Evolutionary conservation across 768 basidiomycete genomes (phyloP).

Genomic region (Naematelia encephala): DNA sequence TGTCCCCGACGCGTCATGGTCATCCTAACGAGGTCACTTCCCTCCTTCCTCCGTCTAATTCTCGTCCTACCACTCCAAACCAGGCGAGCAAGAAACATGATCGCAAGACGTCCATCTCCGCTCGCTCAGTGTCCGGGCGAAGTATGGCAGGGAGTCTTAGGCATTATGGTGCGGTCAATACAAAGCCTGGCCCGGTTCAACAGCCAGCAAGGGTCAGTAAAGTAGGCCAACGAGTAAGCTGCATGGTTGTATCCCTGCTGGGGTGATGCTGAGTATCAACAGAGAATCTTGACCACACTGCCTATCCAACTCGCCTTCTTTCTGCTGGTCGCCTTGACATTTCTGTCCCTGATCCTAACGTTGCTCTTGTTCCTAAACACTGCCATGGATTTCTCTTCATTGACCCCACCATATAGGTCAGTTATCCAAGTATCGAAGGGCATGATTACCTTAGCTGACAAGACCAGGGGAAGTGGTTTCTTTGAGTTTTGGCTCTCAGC

Average conservation of each 20-base stretch:
- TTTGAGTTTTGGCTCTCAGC: slow-evolving; percentile 46
- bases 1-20: slow-evolving; percentile 12
- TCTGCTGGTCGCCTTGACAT: slow-evolving; percentile 33
- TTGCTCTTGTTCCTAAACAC: slow-evolving; percentile 44
- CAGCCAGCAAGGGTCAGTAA: slow-evolving; percentile 44
- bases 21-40: slow-evolving; percentile 31
- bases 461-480: slow-evolving; percentile 43
- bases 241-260: not conserved
- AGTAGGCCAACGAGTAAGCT: slow-evolving; percentile 42
- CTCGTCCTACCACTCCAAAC: slow-evolving; percentile 1
- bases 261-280: slow-evolving; percentile 2
- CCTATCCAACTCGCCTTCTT: slow-evolving; percentile 39
- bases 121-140: slow-evolving; percentile 29
- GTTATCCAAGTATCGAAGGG: not conserved
- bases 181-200: slow-evolving; percentile 28
- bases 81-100: slow-evolving; percentile 14
- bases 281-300: slow-evolving; percentile 47
- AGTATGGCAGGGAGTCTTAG: slow-evolving; percentile 35
- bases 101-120: slow-evolving; percentile 30
- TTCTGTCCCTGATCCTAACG: slow-evolving; percentile 32
- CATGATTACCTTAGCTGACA: not conserved
- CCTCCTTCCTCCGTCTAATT: slow-evolving; percentile 29
- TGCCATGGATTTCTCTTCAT: slow-evolving; percentile 30
- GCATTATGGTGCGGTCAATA: slow-evolving; percentile 27
- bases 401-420: slow-evolving; percentile 31